phyloP scores from a whole-genome alignment of 169 alveolate genomes.

The Cardiosporidium cionae region DNA sequence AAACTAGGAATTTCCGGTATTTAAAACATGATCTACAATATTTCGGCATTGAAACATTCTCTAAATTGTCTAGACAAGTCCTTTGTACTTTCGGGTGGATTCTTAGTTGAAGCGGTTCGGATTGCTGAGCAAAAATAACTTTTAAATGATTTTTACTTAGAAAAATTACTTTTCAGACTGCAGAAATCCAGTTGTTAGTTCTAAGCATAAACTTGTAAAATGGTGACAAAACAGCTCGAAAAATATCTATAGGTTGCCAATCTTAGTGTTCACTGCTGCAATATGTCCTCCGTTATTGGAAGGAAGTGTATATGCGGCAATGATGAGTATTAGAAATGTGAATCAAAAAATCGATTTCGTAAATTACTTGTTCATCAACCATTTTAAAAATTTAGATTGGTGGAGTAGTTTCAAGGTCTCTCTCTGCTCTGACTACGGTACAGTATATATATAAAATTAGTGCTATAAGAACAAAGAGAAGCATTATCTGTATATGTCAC shows the following conservation, averaged over 20 bases:
- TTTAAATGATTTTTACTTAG: neutral
- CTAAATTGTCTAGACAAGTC: constrained; percentile 66
- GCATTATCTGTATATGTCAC: neutral
- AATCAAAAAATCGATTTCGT: neutral
- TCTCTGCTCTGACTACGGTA: neutral
- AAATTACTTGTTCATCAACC: neutral
- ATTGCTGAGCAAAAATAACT: neutral
- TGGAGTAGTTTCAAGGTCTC: neutral
- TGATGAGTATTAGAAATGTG: constrained; percentile 80
- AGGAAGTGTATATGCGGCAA: constrained; percentile 89
- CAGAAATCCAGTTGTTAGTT: constrained; percentile 63
- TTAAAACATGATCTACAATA: too few relatives aligned
- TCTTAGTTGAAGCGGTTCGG: constrained; percentile 80
- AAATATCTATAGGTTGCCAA: constrained; percentile 62
- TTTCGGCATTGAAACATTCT: too few relatives aligned
- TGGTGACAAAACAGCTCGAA: neutral
- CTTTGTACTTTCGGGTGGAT: constrained; percentile 80
- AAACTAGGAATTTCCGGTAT: constrained; percentile 71
- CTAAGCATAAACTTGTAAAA: neutral
- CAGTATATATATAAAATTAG: too few relatives aligned
- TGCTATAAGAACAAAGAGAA: neutral
- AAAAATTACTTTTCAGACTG: constrained; percentile 11
- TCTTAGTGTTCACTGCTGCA: constrained; percentile 82
- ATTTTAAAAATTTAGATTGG: neutral
- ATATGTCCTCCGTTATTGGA: constrained; percentile 89